Percentiles rank a stretch among this genome's conserved stretches.
Conservation (phyloP, 2,329 filamentous ascomycete species). For the Pseudogymnoascus sp. region DNA sequence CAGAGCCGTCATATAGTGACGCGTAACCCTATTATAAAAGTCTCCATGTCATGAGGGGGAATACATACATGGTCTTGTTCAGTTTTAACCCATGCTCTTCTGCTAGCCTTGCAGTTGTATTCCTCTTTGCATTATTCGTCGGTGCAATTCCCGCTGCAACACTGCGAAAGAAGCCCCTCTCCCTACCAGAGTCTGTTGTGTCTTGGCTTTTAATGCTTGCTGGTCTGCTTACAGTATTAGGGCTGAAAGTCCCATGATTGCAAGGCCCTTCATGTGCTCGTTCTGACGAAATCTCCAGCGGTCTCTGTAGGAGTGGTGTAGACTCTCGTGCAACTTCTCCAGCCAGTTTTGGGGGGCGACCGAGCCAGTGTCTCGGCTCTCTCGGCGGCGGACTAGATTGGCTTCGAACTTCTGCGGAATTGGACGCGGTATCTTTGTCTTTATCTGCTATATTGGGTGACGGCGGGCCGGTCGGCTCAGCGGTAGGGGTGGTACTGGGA, state of each 20-base stretch:
- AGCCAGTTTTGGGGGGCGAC: background rate
- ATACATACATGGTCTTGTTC: constrained; percentile 57
- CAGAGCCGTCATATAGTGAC: constrained; percentile 6
- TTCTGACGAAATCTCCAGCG: constrained; percentile 22
- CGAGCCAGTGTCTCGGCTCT: constrained; percentile 1
- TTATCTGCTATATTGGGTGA: background rate
- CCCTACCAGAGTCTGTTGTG: constrained; percentile 13
- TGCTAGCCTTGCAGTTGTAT: constrained; percentile 20
- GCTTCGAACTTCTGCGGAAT: background rate
- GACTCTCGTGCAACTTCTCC: constrained; percentile 36
- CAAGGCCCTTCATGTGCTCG: constrained; percentile 38
- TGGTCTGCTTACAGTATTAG: constrained; percentile 35
- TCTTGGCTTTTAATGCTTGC: constrained; percentile 22
- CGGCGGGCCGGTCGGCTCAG: background rate
- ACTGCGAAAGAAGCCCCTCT: constrained; percentile 18
- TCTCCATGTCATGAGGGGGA: background rate
- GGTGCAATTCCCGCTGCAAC: constrained; percentile 10
- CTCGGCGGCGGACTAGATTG: background rate
- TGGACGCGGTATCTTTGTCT: background rate
- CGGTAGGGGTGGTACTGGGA: constrained; percentile 17
- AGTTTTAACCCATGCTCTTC: constrained; percentile 16
- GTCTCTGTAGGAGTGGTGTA: constrained; percentile 44
- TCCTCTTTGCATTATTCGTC: constrained; percentile 19
- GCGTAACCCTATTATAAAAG: background rate
- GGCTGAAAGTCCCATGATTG: constrained; percentile 72